Conservation (phyloP, 225 moss, liverwort and hornwort genomes). For the Polytrichum formosum region DNA sequence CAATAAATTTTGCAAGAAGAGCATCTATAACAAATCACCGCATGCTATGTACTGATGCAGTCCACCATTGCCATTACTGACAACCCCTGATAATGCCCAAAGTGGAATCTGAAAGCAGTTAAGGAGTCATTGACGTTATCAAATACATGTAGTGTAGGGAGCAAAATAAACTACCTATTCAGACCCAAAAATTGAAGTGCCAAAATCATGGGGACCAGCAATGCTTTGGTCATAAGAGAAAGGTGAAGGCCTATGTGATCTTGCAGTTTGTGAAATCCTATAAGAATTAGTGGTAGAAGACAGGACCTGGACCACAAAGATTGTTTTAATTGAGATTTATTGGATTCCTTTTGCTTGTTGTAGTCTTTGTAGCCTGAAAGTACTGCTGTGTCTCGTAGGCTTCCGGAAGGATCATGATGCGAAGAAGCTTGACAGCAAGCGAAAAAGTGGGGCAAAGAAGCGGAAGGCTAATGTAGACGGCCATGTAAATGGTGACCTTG, state of each 20-base stretch:
- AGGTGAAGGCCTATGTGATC: background rate
- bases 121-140: too few relatives aligned
- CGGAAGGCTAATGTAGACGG: slow-evolving; percentile 38
- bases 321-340: background rate
- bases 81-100: too few relatives aligned
- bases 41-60: too few relatives aligned
- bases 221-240: background rate
- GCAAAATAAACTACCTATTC: too few relatives aligned
- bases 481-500: slow-evolving; percentile 35
- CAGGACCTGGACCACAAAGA: too few relatives aligned
- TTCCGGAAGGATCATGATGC: slow-evolving; percentile 58
- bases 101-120: too few relatives aligned
- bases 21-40: too few relatives aligned
- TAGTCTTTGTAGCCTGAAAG: background rate
- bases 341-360: background rate
- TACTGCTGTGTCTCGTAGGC: slow-evolving; percentile 21
- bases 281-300: background rate
- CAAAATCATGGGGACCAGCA: background rate
- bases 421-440: slow-evolving; percentile 51
- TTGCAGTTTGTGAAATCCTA: background rate
- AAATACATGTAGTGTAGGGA: too few relatives aligned
- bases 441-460: slow-evolving; percentile 42
- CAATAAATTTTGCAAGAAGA: too few relatives aligned
- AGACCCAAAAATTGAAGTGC: background rate
- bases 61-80: too few relatives aligned